Evolutionary conservation across 768 basidiomycete species (phyloP), one percentile per base, ranked within the genome.

Genomic region (Boletales sp.): DNA sequence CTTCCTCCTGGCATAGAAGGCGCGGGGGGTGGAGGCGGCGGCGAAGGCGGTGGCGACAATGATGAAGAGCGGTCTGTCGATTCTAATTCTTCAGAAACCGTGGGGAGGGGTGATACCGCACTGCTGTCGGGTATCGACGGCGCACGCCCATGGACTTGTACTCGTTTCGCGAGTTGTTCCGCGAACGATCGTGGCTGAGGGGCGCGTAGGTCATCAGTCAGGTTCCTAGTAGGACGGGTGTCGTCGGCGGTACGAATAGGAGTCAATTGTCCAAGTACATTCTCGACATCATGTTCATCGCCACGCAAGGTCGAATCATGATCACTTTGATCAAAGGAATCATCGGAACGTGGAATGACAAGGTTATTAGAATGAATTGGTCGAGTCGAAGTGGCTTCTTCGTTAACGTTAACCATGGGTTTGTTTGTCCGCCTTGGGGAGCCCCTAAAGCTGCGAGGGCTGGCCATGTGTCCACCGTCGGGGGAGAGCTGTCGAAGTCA

Each of bases 361-460:
- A 79, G 66, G 50, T 73, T 72, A 53, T 70, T 68, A 4, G 70
- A 62, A 44, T 72, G 79, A 56, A 70, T 72, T 45, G 59, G 70
- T 48, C 74, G 46, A 41, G 61, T 48, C 37, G 76, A 66, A 35
- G 70, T 66, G 17, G 77, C 71, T 36, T 79, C 65, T 9, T 72
- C 71, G 31, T 63, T 62, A 25, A 44, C 71, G 31, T 63, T 62
- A 25, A 44, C 56, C 15, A 62, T 47, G 25, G 57, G 60, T 13
- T 67, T 68, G 44, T 72, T 79, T 18, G 73, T 73, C 17, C 79
- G 79, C 55, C 83, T 76, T 36, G 87, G 86, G 4, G 86, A 87
- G 17, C 77, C 81, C 55, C 84, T 76, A 34, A 86, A 74, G 60
- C 85, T 89, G 44, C 86, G 79, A 36, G 84, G 80, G 62, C 80